These are phyloP conservation scores for Bremia lactucae DNA, from an alignment of 352 stramenopile species.

Conservation along the genomic window DNA sequence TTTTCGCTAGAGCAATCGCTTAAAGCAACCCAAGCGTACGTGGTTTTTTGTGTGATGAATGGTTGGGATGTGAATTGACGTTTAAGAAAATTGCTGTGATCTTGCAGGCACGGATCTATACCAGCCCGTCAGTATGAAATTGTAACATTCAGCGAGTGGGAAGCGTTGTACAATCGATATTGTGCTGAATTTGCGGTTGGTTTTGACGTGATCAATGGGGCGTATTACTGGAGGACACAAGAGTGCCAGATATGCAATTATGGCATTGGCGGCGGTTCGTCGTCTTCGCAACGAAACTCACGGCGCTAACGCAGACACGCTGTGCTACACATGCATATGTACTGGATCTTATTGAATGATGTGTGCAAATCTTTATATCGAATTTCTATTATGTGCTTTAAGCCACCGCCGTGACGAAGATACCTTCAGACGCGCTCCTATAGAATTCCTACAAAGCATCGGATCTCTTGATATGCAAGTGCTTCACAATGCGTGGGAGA, in stretches of 20 bases:
- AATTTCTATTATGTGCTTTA: too few relatives aligned
- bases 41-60: slow-evolving; percentile 5
- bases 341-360: too few relatives aligned
- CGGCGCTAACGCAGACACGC: too few relatives aligned
- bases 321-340: too few relatives aligned
- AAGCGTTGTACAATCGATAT: slow-evolving; percentile 67
- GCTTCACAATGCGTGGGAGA: too few relatives aligned
- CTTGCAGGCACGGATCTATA: slow-evolving; percentile 32
- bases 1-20: slow-evolving; percentile 73
- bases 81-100: slow-evolving; percentile 1
- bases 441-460: too few relatives aligned
- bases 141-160: slow-evolving; percentile 70
- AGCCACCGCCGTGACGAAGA: too few relatives aligned
- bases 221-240: slow-evolving; percentile 75
- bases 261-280: slow-evolving; percentile 33
- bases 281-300: slow-evolving; percentile 37
- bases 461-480: too few relatives aligned
- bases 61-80: background rate
- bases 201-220: slow-evolving; percentile 67
- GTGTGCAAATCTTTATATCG: too few relatives aligned
- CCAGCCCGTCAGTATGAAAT: slow-evolving; percentile 76
- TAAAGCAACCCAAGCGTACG: slow-evolving; percentile 59
- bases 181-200: slow-evolving; percentile 74
- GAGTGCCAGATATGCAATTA: slow-evolving; percentile 78
- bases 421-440: too few relatives aligned